Base-by-base conservation (phyloP, 768 basidiomycete genomes). In the Lactarius deliciosus region DNA sequence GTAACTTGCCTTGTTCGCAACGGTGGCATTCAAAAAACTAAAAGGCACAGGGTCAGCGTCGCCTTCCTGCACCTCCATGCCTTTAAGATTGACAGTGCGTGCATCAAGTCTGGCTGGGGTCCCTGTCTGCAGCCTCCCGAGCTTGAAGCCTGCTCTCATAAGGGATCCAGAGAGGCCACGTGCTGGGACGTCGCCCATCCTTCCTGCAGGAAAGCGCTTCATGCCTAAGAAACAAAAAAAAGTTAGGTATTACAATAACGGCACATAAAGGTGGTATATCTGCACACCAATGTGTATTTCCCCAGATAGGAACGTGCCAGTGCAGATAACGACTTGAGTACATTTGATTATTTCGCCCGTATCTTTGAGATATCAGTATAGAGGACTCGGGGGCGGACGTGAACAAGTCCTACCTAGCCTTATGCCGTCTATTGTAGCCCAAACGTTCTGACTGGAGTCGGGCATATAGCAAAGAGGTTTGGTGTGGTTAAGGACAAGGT, bases 241-340 rank as follows among this genome's bases (percentile, higher is more conserved):
- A n/a, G n/a, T 30, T 41, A n/a, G 41, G 11, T 2, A 43, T 58
- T 53, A 53, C 50, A 53, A 25, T 6, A 22, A 59, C 8, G 9
- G 16, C 22, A 47, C 22, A 47, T 25, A 25, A 36, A 15, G n/a
- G 10, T 8, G 32, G 4, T 8, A 13, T 13, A 47, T 55, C 15
- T 45, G 43, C 65, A 22, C 15, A 87, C 92, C 94, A 56, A 96
- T 91, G 72, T 96, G 94, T 55, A 95, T 93, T 77, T 96, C 92
- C 13, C 92, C 94, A 2, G 90, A 89, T 30, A 96, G 82, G 74
- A 96, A 96, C 0, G 94, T 96, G 9, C 94, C 94, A 0, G 94
- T 96, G 71, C 92, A 94, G 16, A 96, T 83, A 34, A 96, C 90
- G 13, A 95, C 91, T 70, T 89, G 86, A 4, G 89, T 86, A 72